Evolutionary conservation across 1,284 basidiomycete species (phyloP).

Genomic region (Trametes pubescens): DNA sequence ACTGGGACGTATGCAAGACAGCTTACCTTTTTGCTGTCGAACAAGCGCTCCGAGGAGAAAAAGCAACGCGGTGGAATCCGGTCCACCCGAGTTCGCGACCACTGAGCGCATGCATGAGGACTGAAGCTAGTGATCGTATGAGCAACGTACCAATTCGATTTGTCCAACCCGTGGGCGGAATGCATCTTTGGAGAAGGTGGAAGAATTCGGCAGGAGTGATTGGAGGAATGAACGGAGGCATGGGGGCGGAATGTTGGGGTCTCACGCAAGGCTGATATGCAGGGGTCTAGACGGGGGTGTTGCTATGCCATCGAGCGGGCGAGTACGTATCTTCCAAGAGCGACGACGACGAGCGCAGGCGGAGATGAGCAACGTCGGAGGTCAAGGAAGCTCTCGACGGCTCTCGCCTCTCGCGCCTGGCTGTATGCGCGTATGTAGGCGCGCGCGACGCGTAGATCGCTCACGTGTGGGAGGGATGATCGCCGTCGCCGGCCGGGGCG

Average conservation of each 20-base stretch:
- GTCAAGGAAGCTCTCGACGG: conserved; percentile 12
- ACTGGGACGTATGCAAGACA: neutral
- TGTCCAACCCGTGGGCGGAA: conserved; percentile 42
- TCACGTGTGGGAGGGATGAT: conserved; percentile 15
- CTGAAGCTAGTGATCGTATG: neutral
- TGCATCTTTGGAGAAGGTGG: conserved; percentile 41
- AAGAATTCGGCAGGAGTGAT: conserved; percentile 41
- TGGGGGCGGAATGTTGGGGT: conserved; percentile 5
- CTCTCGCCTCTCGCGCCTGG: conserved; percentile 21
- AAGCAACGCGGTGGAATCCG: conserved; percentile 80
- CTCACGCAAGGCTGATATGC: neutral
- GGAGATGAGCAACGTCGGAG: conserved; percentile 1
- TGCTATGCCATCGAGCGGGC: conserved; percentile 17
- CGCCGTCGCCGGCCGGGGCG: conserved; percentile 22
- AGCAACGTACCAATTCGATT: conserved; percentile 30
- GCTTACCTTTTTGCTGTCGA: conserved; percentile 2
- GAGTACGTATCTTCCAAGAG: neutral
- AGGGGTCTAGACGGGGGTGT: conserved; percentile 6
- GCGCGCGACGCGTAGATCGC: conserved; percentile 5
- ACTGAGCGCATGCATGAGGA: conserved; percentile 47
- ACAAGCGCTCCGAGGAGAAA: conserved; percentile 58
- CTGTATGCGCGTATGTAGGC: conserved; percentile 11
- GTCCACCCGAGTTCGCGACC: conserved; percentile 80
- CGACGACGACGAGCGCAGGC: conserved; percentile 7
- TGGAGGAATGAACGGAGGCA: conserved; percentile 31